phyloP scores from a whole-genome alignment of 352 stramenopile species.

The Thalassiosira livingstoniorum region DNA sequence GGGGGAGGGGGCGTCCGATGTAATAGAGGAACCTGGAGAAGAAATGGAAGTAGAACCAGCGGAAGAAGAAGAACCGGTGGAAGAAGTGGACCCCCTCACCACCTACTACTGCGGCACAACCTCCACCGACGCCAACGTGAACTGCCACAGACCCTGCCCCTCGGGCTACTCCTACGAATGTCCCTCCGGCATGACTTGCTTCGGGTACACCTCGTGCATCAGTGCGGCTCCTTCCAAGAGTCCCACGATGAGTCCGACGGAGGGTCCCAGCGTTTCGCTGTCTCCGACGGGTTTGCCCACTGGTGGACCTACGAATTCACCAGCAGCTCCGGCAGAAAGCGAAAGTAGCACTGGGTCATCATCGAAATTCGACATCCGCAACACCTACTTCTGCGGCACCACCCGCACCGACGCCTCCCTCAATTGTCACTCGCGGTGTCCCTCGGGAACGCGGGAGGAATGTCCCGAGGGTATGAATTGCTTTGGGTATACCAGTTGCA shows the following conservation, averaged over 20 bases:
- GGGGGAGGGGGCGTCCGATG: not conserved
- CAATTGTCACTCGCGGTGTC: too few species aligned
- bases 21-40: not conserved
- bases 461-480: too few species aligned
- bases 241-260: not conserved
- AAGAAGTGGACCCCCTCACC: constrained; percentile 6
- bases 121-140: constrained; percentile 20
- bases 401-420: too few species aligned
- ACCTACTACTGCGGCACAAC: constrained; percentile 39
- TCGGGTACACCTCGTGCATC: constrained; percentile 37
- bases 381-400: too few species aligned
- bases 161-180: constrained; percentile 33
- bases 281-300: not conserved
- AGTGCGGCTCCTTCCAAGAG: not conserved
- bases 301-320: not conserved
- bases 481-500: too few species aligned
- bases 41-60: not conserved
- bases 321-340: not conserved
- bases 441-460: too few species aligned
- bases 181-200: constrained; percentile 31
- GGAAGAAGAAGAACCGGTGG: not conserved
- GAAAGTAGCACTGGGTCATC: not conserved
- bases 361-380: not conserved
- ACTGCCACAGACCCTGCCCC: constrained; percentile 29
- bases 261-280: not conserved